Conservation (phyloP, 2,329 filamentous ascomycete genomes). For the Pochonia chlamydosporia region DNA sequence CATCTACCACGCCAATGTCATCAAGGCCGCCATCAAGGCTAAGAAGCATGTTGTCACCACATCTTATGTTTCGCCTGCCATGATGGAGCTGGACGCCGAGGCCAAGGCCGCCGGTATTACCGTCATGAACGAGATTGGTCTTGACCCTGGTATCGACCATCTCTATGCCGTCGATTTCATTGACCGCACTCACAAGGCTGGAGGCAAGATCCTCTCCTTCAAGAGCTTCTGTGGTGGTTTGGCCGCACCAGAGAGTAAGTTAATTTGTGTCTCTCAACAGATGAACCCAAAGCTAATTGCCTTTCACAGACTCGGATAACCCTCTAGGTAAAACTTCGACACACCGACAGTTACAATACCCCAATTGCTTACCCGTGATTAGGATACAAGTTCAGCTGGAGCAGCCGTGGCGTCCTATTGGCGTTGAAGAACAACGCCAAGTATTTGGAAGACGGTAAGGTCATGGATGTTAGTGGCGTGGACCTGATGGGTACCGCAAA, state of each 20-base stretch:
- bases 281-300: too few relatives aligned
- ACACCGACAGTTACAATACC: conserved; percentile 56
- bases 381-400: conserved; percentile 82
- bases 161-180: too few relatives aligned
- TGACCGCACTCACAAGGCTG: too few relatives aligned
- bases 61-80: conserved; percentile 85
- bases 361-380: too few relatives aligned
- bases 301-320: too few relatives aligned
- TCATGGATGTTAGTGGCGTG: conserved; percentile 53
- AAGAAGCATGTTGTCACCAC: conserved; percentile 98
- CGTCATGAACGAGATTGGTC: conserved; percentile 94
- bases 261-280: too few relatives aligned
- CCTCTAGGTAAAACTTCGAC: too few relatives aligned
- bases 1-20: conserved; percentile 80
- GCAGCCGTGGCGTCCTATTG: conserved; percentile 77
- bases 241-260: too few relatives aligned
- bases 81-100: conserved; percentile 79
- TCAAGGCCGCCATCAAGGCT: conserved; percentile 85
- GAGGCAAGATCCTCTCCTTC: neutral
- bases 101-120: conserved; percentile 90
- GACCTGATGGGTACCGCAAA: conserved; percentile 84
- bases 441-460: conserved; percentile 74
- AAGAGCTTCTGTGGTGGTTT: neutral
- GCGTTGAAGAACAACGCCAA: conserved; percentile 84
- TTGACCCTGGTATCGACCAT: conserved; percentile 68